Base-by-base conservation (phyloP, 2,329 filamentous ascomycete species). In the Blastomyces percursus region DNA sequence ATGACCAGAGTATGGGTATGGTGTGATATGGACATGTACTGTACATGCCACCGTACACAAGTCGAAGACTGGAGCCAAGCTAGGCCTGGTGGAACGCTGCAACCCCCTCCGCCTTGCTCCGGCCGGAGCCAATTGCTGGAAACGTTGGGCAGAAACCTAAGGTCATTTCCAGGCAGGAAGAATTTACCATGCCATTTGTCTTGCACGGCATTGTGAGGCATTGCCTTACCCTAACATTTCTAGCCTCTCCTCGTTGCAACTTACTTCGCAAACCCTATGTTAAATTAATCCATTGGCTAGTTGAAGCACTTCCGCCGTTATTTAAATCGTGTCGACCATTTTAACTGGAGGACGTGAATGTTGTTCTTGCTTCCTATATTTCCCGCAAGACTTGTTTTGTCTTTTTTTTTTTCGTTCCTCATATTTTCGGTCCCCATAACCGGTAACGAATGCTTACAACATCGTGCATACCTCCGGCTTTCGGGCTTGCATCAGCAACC, bases 391-490 rank as follows among this genome's bases (percentile, higher is more conserved):
- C 42, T 12, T 46, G 42, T 46, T 59, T 21, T 59, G 42, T 46
- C 27, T 38, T 38, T 35, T n/a, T 57, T 42, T 30, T 30, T 30
- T 30, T 57, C 16, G 6, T 32, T 24, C 32, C 30, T 14, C 11
- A 1, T 35, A 44, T 58, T 44, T 46, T 44, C 11, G 38, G 21
- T 19, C 38, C 4, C 16, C 27, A 48, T 59, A 48, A 72, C 69
- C 70, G 71, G 66, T 67, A 68, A 65, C 64, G 63, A 64, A 67
- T 71, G 69, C 70, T 66, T 67, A 69, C 68, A 69, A 67, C 67
- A 61, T 60, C 67, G 65, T 66, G 59, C 59, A 63, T 64, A 69
- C 62, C 69, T 70, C 67, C 66, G 63, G 65, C 64, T 65, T 64
- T 66, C 68, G 67, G 68, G 68, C 70, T 69, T 67, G 69, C 71